Evolutionary conservation across 331 rosid genomes (phyloP).

Genomic region (Spiraea crenata): DNA sequence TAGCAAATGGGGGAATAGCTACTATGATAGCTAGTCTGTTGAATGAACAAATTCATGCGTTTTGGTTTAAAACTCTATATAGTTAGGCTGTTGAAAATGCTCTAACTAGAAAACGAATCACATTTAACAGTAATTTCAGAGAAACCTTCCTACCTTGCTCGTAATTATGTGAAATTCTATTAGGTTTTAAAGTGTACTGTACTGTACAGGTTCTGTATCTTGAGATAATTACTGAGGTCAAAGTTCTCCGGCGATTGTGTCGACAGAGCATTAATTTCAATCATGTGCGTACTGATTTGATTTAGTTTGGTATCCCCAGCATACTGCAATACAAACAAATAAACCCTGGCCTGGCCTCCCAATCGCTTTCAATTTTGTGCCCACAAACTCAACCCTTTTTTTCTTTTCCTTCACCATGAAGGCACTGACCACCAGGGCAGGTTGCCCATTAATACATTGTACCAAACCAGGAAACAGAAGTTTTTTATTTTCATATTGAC

Average conservation of each 20-base stretch:
- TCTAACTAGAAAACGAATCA: too few relatives aligned
- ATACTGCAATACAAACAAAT: neutral
- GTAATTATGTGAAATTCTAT: too few relatives aligned
- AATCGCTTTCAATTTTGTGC: conserved; percentile 21
- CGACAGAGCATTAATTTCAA: neutral
- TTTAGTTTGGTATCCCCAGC: neutral
- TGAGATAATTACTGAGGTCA: too few relatives aligned
- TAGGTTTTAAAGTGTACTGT: too few relatives aligned
- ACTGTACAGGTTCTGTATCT: too few relatives aligned
- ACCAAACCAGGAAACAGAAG: neutral
- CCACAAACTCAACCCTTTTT: conserved; percentile 14
- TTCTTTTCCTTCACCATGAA: conserved; percentile 21
- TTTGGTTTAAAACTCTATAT: too few relatives aligned
- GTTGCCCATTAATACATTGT: conserved; percentile 12
- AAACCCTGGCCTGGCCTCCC: neutral
- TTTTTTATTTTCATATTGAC: neutral
- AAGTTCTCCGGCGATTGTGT: neutral
- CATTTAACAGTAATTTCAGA: too few relatives aligned
- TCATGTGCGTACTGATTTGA: neutral
- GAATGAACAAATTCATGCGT: too few relatives aligned
- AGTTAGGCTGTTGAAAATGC: too few relatives aligned
- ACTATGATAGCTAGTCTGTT: too few relatives aligned
- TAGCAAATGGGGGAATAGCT: too few relatives aligned
- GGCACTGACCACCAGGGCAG: conserved; percentile 19
- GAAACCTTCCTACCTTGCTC: too few relatives aligned